Evolutionary conservation across 2,329 filamentous ascomycete species (phyloP), one percentile per base, ranked within the genome.

Genomic region (Akanthomyces dipterigenus): DNA sequence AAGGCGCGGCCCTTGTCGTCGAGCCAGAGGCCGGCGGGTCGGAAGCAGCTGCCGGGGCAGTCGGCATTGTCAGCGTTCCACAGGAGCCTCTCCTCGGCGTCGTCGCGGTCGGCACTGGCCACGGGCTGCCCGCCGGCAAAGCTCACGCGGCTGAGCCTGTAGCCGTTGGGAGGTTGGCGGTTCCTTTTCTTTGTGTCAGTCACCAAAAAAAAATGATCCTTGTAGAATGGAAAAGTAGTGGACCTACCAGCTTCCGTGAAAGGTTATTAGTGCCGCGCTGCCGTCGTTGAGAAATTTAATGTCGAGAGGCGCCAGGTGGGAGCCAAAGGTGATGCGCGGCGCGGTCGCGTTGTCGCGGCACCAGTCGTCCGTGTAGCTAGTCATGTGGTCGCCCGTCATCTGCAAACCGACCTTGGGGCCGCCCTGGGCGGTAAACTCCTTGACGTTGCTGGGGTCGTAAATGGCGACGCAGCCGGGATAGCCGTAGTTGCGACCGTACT

Each of bases 301-400:
- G 65, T 88, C 86, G 4, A 89, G 73, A 0, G 87, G 87, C 1
- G 87, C 86, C 70, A 80, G 84, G 67, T 89, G 86, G 2, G 85
- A 63, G 18, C 62, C 63, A 62, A 71, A 70, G 8, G 68, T 70
- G 14, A 70, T 55, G 14, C 51, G 43, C 20, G 70, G 68, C 46
- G 68, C 54, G 26, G 65, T 48, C 9, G 65, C 65, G 9, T 67
- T 54, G 11, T 55, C 40, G 18, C 58, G 60, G 61, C 70, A 71
- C 43, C 58, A 65, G 11, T 62, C 64, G 45, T 71, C 70, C 5
- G 64, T 66, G 49, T 63, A 64, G 20, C 57, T 60, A 22, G 55
- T 40, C 46, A 65, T 63, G n/a, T 69, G 67, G 48, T 67, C 64
- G 55, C 67, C 69, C 16, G 48, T 63, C 66, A 70, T 69, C 38